phyloP scores from a whole-genome alignment of 148 eudicot species.

The Bassia scoparia region DNA sequence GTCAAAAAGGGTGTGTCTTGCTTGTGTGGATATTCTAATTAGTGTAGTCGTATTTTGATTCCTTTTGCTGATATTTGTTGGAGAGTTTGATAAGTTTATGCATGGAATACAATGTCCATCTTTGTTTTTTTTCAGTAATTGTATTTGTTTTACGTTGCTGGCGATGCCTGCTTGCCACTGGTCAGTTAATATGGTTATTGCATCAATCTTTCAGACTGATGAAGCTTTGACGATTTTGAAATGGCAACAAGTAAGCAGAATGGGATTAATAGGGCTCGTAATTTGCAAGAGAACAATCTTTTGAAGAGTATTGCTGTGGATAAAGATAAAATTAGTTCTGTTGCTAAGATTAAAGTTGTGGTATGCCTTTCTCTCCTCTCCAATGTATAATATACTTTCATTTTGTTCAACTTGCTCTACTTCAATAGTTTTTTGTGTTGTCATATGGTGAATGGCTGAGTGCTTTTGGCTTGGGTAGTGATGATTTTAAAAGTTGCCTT shows the following conservation, averaged over 20 bases:
- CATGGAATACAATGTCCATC: not conserved
- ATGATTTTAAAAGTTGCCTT: not conserved
- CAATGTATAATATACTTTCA: not conserved
- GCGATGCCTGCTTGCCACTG: slow-evolving; percentile 61
- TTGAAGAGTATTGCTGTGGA: slow-evolving; percentile 60
- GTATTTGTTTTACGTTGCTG: slow-evolving; percentile 5
- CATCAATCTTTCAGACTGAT: slow-evolving; percentile 49
- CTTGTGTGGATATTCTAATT: no score
- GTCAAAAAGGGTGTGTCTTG: no score
- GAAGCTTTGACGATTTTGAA: slow-evolving; percentile 79
- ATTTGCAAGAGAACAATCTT: slow-evolving; percentile 58
- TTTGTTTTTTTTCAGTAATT: not conserved
- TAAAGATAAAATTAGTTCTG: slow-evolving; percentile 71
- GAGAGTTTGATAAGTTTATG: not conserved
- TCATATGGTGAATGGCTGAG: not conserved
- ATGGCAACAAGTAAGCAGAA: slow-evolving; percentile 54
- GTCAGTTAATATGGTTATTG: slow-evolving; percentile 43
- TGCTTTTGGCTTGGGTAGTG: not conserved
- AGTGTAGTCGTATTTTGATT: no score
- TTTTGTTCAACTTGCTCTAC: not conserved
- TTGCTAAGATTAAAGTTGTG: slow-evolving; percentile 99
- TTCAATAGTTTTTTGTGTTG: not conserved
- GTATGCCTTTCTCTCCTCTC: slow-evolving; percentile 39
- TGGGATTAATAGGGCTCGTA: slow-evolving; percentile 46
- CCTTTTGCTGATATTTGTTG: slow-evolving; percentile 9